Evolutionary conservation across 1,139 yeast genomes (phyloP).

Genomic region (Scheffersomyces quercinus): DNA sequence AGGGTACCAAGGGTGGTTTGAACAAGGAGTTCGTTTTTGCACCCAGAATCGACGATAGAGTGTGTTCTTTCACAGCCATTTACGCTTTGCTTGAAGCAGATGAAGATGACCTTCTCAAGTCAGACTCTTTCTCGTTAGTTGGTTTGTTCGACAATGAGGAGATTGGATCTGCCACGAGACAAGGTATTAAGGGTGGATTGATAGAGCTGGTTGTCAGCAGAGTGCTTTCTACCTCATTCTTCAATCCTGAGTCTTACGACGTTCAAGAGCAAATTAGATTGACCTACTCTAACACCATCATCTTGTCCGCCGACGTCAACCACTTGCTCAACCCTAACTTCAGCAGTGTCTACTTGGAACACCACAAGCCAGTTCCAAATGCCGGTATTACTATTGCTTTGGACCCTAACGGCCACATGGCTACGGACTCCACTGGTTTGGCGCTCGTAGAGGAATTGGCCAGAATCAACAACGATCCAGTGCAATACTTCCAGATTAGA

Average conservation of each 20-base stretch:
- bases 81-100: conserved; percentile 48
- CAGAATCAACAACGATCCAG: conserved; percentile 53
- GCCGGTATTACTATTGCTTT: conserved; percentile 68
- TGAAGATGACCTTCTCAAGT: conserved; percentile 18
- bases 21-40: conserved; percentile 61
- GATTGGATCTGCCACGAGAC: conserved; percentile 59
- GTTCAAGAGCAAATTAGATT: conserved; percentile 24
- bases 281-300: conserved; percentile 54
- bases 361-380: conserved; percentile 78
- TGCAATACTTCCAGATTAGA: conserved; percentile 72
- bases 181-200: conserved; percentile 59
- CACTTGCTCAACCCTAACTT: conserved; percentile 69
- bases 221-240: conserved; percentile 27
- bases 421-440: conserved; percentile 72
- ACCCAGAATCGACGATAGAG: conserved; percentile 66
- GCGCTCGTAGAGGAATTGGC: conserved; percentile 70
- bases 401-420: conserved; percentile 80
- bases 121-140: conserved; percentile 47
- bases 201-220: conserved; percentile 46
- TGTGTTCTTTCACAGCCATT: conserved; percentile 63
- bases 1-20: conserved; percentile 61
- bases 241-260: conserved; percentile 20
- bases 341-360: conserved; percentile 59
- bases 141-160: conserved; percentile 64
- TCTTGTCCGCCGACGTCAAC: conserved; percentile 67